Base-by-base conservation (phyloP, 805 yeast genomes). In the Candida chauliodis region DNA sequence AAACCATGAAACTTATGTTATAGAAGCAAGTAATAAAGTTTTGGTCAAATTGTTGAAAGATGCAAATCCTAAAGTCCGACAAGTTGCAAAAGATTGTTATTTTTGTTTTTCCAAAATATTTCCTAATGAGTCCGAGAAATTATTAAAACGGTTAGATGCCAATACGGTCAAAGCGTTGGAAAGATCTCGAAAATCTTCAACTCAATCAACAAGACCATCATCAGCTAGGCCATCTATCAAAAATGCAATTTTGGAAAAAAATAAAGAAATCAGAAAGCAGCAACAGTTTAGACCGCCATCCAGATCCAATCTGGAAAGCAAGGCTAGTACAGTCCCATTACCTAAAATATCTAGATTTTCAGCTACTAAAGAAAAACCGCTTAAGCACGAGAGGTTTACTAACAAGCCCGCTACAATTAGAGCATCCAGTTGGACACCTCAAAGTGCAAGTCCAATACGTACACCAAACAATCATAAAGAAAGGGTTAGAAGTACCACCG, bases 31-130 rank as follows among this genome's bases (percentile, higher is more conserved):
- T 1, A 79, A 68, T 23, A 75, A 69, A 33, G 64, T 79, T 45
- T 52, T 87, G 1, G 43, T 61, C 3, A 80, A 76, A 48, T 81
- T 91, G 15, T 63, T 93, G 1, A 55, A 76, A 1, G 98, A 90
- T 56, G 86, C 96, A 0, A 83, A 84, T 42, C 87, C 90, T 0
- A 64, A 75, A 0, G 96, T 86, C 0, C 72, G 97, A 46, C 95
- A 80, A 49, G 65, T 78, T 0, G 84, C 82, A 66, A 74, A 95
- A 54, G 64, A 69, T 2, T 70, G 88, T 0, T 91, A 73, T 51
- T 90, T 96, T 96, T 65, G 75, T 10, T 73, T 78, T 39, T 72
- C 71, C 47, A 67, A 64, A 15, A 51, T 71, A 5, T 83, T 77
- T 60, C 84, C 86, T 0, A 51, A 58, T 0, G 61, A 66, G 10